phyloP scores from a whole-genome alignment of 1,284 basidiomycete genomes.

The Heterobasidion occidentale region DNA sequence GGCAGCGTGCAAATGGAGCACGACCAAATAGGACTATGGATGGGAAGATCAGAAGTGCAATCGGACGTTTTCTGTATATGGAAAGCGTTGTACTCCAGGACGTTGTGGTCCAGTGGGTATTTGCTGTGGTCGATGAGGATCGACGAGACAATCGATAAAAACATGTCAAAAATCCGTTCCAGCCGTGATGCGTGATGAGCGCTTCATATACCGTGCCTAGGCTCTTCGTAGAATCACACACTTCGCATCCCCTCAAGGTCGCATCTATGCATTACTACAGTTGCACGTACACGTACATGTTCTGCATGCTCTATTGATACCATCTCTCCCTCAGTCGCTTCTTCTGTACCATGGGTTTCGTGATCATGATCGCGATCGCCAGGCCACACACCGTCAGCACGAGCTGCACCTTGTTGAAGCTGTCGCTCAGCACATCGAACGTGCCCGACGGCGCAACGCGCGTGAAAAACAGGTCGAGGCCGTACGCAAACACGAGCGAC shows the following conservation, averaged over 20 bases:
- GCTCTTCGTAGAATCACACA: too few species aligned
- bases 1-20: background rate
- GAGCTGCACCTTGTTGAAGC: slow-evolving; percentile 92
- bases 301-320: slow-evolving; percentile 36
- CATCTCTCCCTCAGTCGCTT: slow-evolving; percentile 62
- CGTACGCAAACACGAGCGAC: slow-evolving; percentile 80
- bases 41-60: too few species aligned
- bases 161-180: too few species aligned
- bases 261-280: too few species aligned
- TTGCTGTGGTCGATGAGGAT: too few species aligned
- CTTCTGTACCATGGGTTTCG: slow-evolving; percentile 65
- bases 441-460: slow-evolving; percentile 82
- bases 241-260: too few species aligned
- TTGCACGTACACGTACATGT: background rate
- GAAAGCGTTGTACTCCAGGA: too few species aligned
- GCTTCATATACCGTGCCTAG: too few species aligned
- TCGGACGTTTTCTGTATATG: too few species aligned
- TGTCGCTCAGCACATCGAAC: slow-evolving; percentile 88
- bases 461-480: slow-evolving; percentile 83
- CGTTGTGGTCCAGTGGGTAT: too few species aligned
- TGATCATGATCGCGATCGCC: slow-evolving; percentile 64
- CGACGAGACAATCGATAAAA: too few species aligned
- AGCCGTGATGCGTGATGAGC: too few species aligned
- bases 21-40: background rate
- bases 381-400: slow-evolving; percentile 77